These are phyloP conservation scores for Steccherinum ochraceum DNA, from an alignment of 768 basidiomycete genomes.

Conservation along the genomic window DNA sequence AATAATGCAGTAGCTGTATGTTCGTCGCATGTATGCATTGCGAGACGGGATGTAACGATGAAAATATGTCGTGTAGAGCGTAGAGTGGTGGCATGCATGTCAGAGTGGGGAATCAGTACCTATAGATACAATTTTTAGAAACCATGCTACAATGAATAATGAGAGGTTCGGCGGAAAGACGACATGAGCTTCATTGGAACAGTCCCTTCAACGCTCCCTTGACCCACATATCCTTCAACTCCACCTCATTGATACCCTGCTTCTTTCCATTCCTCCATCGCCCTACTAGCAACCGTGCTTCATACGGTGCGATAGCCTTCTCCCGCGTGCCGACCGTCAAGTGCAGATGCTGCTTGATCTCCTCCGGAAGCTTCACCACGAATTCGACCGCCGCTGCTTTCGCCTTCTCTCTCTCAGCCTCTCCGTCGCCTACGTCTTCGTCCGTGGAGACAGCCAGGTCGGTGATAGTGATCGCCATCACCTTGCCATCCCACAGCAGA, in stretches of 20 bases:
- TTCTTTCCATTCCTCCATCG: slow-evolving; percentile 32
- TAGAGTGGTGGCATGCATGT: too few relatives aligned
- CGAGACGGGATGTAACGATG: too few relatives aligned
- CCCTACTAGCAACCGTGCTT: slow-evolving; percentile 63
- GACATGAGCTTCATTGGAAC: slow-evolving; percentile 2
- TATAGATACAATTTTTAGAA: not conserved
- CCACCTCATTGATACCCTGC: slow-evolving; percentile 10
- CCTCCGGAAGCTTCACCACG: slow-evolving; percentile 36
- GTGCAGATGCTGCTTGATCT: slow-evolving; percentile 54
- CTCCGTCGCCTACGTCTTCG: too few relatives aligned
- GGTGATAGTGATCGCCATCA: slow-evolving; percentile 77
- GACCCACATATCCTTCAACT: slow-evolving; percentile 19
- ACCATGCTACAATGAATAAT: not conserved
- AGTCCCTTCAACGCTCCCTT: slow-evolving; percentile 21
- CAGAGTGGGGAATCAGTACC: too few relatives aligned
- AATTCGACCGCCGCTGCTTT: slow-evolving; percentile 41
- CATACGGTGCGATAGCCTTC: slow-evolving; percentile 49
- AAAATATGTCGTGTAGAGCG: too few relatives aligned
- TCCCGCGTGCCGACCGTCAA: slow-evolving; percentile 79
- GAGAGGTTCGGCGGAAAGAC: not conserved
- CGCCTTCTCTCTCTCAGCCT: slow-evolving; percentile 16
- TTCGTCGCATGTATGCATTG: too few relatives aligned
- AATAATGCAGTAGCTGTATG: too few relatives aligned
- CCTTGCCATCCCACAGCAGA: slow-evolving; percentile 68
- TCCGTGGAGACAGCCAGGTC: slow-evolving; percentile 37